Evolutionary conservation across 495 filamentous ascomycete genomes (phyloP), one percentile per base, ranked within the genome.

Genomic region (Cercophora newfieldiana): DNA sequence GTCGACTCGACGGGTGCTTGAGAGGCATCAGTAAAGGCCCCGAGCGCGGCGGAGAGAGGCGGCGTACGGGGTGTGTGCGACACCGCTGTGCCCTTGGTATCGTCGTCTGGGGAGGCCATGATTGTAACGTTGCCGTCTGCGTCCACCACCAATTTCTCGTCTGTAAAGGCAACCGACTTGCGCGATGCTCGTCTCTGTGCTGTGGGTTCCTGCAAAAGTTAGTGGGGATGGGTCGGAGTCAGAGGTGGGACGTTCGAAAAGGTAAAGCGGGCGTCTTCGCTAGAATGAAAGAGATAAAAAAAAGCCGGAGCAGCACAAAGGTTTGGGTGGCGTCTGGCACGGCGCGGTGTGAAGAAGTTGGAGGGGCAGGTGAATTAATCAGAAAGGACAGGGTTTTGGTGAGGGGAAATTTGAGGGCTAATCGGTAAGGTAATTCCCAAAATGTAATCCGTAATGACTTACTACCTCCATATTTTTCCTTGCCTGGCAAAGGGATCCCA

Each of bases 101-200:
- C 82, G 63, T 85, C 86, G 74, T 83, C 81, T n/a, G 81, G 77
- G 68, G 93, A 88, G 65, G 79, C 75, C 69, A 82, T 77, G 78
- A 81, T 83, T 76, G 86, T 91, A 64, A 97, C 86, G 77, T 87
- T 85, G 63, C 93, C 93, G 82, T 95, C 90, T 73, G 86, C 86
- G 80, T 94, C 89, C 70, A 96, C 91, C 71, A 96, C 88, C 66
- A 90, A 87, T 58, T 89, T 82, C 67, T 89, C 91, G 78, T 94
- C 91, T 72, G 87, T 92, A 78, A 97, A 97, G 30, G 91, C 90
- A 70, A 97, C 93, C 33, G 91, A 94, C 75, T 97, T 97, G 79
- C 93, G 91, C 65, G 75, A 77, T 30, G 71, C 33, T 47, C 75
- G 74, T 88, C 86, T 77, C 84, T 88, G 64, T 80, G n/a, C n/a